Evolutionary conservation across 345 rosid genomes (phyloP), one percentile per base, ranked within the genome.

Genomic region (Cardamine resedifolia): DNA sequence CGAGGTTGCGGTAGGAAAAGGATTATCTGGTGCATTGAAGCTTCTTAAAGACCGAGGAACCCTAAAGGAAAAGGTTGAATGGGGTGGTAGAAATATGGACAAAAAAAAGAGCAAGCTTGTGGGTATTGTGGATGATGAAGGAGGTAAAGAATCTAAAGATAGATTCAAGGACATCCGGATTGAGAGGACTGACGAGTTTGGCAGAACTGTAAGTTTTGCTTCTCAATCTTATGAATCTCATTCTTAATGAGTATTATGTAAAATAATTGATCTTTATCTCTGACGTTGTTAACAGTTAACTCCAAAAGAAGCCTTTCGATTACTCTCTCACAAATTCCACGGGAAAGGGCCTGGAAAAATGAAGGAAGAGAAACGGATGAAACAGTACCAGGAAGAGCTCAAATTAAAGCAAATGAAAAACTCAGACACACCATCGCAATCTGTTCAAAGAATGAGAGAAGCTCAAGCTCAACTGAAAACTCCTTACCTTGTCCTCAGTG

Each of bases 61-160:
- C 14, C 92, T 95, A 36, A 95, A 92, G 66, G 99, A 92, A 83
- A 83, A 82, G 56, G 76, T 87, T 43, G 96, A 95, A 10, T 90
- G 97, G 98, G 99, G 97, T 80, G 99, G 98, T 69, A 83, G 99
- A 70, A 95, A 92, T 83, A 95, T 92, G 98, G 99, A 95, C 86
- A 95, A 90, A 84, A 95, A 91, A 78, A 95, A 88, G 84, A 90
- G 98, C 83, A 95, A 95, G 85, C 97, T 95, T 68, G 86, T 90
- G 64, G 98, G 98, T 66, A 82, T 95, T 7, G 71, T 81, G 39
- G 94, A 82, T 41, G 80, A 79, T 60, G 79, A 72, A 43, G 86
- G 77, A 58, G 23, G 70, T 21, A 78, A 23, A 31, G 66, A 41
- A 27, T 61, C 66, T 61, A 61, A 61, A 26, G 85, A 83, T 27